Evolutionary conservation across 169 alveolate genomes (phyloP), one percentile per base, ranked within the genome.

Genomic region (Plasmodium relictum): DNA sequence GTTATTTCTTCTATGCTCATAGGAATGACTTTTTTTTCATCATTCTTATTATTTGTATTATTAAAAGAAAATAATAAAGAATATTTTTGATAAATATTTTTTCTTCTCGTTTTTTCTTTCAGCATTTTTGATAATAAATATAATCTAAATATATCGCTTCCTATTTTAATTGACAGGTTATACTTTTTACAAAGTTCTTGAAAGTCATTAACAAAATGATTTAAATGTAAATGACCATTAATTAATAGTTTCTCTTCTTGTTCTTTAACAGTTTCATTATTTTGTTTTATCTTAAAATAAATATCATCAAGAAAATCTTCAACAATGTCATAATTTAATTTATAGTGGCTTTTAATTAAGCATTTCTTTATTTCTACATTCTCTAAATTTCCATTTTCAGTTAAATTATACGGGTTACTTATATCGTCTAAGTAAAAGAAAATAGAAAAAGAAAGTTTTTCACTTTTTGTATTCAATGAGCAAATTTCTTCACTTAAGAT

Each of bases 401-500:
- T 44, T 2, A 52, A 8, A 31, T 68, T 74, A 45, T 83, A 83
- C 3, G 91, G 91, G 31, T 66, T 68, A 54, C 80, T 16, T 22
- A 45, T n/a, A 62, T 62, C 52, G 24, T 62, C 73, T 39, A 87
- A 9, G 58, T 94, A 85, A 87, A 97, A 96, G 85, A 96, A 95
- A 26, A 95, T 93, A 18, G 97, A 95, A 73, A 96, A 94, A 4
- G 98, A 92, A 12, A 96, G 80, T 80, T 97, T 93, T 50, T 95
- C 97, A 24, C 93, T 97, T 58, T 91, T 88, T 3, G 96, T 96
- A 89, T 95, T 94, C 31, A 97, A 89, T 48, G 97, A 94, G 73
- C 99, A 97, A 0, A 96, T 74, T 31, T 94, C 93, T 89, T 95
- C 97, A 86, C 97, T 94, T 54, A 97, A 88, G n/a, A 95, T 74